Evolutionary conservation across 1,284 basidiomycete species (phyloP), one percentile per base, ranked within the genome.

Genomic region (Heterobasidion irregulare): DNA sequence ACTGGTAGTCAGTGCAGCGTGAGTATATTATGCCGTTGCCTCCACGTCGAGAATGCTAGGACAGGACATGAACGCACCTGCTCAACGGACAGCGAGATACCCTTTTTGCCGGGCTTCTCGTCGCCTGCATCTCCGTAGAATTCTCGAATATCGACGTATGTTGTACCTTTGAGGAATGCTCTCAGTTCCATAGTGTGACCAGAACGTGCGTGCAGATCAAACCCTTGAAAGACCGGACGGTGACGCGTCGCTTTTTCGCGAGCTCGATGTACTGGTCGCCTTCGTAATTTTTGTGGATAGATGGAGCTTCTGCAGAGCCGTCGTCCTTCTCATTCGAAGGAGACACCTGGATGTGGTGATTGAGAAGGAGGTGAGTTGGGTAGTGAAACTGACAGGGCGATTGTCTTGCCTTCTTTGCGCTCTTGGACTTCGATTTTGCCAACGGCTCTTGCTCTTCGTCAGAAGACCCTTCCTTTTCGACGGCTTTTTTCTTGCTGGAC

Each of bases 71-170:
- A 55, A 68, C 75, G 50, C 59, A 88, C 87, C 77, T 90, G 89
- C 41, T 92, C 90, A 0, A 70, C 48, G 9, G 71, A 71, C n/a
- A 94, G 72, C 0, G 83, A 79, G 55, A 94, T 86, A 7, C 91
- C 91, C 63, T 93, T 93, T 68, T 87, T 86, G 0, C 89, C 88
- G 0, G 91, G 91, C 60, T 88, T 90, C 58, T 82, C 75, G n/a
- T 84, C 77, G 5, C 79, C 75, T 1, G 80, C 79, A 52, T 76
- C 72, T 2, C 70, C 79, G 62, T 87, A 94, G 63, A 77, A 92
- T 68, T 94, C 91, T 53, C 92, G 81, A 54, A 94, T 86, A 65
- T 94, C 89, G 15, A 94, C 65, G 50, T 84, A 72, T 1, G 75
- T 62, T n/a, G 70, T 69, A 35, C 78, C 79, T 80, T 52, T 45